Evolutionary conservation across 768 basidiomycete species (phyloP), one percentile per base, ranked within the genome.

Genomic region (Boletus subparvulus): DNA sequence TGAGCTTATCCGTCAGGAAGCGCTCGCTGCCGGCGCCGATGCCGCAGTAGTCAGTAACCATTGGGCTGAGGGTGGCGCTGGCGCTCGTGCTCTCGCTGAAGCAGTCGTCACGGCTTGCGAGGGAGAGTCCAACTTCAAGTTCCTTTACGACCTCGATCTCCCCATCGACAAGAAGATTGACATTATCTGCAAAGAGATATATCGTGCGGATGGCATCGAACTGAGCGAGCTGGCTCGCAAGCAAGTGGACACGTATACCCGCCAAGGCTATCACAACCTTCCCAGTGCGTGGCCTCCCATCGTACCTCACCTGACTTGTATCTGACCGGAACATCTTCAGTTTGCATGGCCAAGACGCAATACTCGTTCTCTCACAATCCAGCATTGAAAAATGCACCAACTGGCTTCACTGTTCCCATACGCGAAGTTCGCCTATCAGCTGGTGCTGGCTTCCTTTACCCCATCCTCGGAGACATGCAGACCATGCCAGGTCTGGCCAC

Each of bases 261-360:
- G 82, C 50, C 96, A 98, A 75, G 95, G 95, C 47, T 94, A 88
- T 66, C 72, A 81, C 46, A 75, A 82, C 61, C 79, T 94, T 35
- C 88, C 92, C 2, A 92, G 91, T 92, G 69, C 65, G 90, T 74
- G 5, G 51, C 30, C 30, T 48, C 6, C 13, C 33, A 11, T 46
- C 17, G 21, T 44, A 42, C 12, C 40, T 59, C 48, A 3, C 52
- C 39, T 37, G 13, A 21, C 45, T 46, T 35, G 41, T 28, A 36
- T 61, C 58, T 59, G 42, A 67, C n/a, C 9, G 3, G 19, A 33
- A 28, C 4, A 8, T 40, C 21, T 55, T 28, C 62, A 88, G 94
- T 96, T 70, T 96, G 93, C 75, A 92, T 95, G 92, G 94, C 93
- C 47, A 96, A 97, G 81, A 98, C 96, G 7, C 96, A 97, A 60